These are phyloP conservation scores for Lunularia cruciata DNA, from an alignment of 225 moss, liverwort and hornwort species.

Conservation along the genomic window DNA sequence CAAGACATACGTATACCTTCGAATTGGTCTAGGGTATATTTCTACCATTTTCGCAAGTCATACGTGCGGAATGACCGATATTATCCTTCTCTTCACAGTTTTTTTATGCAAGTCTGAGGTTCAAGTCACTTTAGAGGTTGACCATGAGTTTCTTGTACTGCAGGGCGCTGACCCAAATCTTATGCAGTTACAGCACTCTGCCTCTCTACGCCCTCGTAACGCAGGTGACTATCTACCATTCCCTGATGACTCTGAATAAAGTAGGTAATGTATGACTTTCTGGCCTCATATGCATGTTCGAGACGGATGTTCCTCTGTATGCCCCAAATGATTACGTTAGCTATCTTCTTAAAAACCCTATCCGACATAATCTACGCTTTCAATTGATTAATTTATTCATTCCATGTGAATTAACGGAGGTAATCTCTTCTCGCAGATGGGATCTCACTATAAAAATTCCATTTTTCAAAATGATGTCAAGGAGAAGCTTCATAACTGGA, in stretches of 20 bases:
- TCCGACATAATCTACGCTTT: no score
- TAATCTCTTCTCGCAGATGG: slow-evolving; percentile 46
- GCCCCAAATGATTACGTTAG: no score
- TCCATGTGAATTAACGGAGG: not conserved
- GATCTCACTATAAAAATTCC: slow-evolving; percentile 60
- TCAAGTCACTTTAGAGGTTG: not conserved
- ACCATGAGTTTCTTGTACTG: not conserved
- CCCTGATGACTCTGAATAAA: not conserved
- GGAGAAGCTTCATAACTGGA: slow-evolving; percentile 37
- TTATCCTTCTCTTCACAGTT: no score
- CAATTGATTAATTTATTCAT: no score
- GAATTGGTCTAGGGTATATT: slow-evolving; percentile 56
- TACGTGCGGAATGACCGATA: no score
- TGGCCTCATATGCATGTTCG: no score
- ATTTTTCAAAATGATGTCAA: slow-evolving; percentile 47
- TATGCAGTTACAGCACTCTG: slow-evolving; percentile 76
- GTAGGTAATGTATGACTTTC: no score
- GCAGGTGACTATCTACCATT: slow-evolving; percentile 38
- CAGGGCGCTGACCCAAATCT: slow-evolving; percentile 40
- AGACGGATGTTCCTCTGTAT: no score
- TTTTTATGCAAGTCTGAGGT: no score
- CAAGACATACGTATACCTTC: slow-evolving; percentile 48
- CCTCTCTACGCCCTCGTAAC: slow-evolving; percentile 73
- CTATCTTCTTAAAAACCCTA: no score
- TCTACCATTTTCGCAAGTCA: not conserved